Evolutionary conservation across 331 rosid genomes (phyloP).

Genomic region (Quercus lobata): DNA sequence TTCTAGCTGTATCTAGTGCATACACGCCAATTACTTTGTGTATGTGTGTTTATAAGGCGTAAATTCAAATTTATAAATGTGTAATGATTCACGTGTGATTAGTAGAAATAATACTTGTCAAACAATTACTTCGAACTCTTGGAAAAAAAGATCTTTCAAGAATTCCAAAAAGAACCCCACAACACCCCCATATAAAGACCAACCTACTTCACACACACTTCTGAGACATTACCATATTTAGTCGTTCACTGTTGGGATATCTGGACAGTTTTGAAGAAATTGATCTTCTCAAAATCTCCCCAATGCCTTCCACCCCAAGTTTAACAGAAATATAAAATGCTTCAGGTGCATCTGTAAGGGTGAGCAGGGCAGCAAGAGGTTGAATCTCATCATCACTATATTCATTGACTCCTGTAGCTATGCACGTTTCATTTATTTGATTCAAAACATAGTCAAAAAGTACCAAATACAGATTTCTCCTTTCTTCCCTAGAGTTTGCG

Average conservation of each 20-base stretch:
- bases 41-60: too few species aligned
- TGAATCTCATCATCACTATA: conserved; percentile 85
- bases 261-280: conserved; percentile 66
- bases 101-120: not conserved
- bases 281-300: conserved; percentile 86
- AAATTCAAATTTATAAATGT: not conserved
- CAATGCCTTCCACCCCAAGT: conserved; percentile 94
- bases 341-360: conserved; percentile 85
- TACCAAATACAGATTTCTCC: conserved; percentile 80
- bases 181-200: not conserved
- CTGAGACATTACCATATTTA: conserved; percentile 57
- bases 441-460: conserved; percentile 89
- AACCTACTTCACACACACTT: not conserved
- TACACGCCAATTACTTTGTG: not conserved
- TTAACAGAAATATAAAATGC: conserved; percentile 89
- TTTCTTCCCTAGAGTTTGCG: conserved; percentile 84
- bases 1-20: not conserved
- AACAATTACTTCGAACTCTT: not conserved
- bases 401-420: conserved; percentile 66
- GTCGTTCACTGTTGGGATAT: conserved; percentile 82
- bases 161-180: not conserved
- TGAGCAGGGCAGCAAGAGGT: conserved; percentile 85
- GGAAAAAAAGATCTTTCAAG: conserved; percentile 1
- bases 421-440: conserved; percentile 77
- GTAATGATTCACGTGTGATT: not conserved